Evolutionary conservation across 2,329 filamentous ascomycete genomes (phyloP).

Genomic region (Aspergillus bombycis): DNA sequence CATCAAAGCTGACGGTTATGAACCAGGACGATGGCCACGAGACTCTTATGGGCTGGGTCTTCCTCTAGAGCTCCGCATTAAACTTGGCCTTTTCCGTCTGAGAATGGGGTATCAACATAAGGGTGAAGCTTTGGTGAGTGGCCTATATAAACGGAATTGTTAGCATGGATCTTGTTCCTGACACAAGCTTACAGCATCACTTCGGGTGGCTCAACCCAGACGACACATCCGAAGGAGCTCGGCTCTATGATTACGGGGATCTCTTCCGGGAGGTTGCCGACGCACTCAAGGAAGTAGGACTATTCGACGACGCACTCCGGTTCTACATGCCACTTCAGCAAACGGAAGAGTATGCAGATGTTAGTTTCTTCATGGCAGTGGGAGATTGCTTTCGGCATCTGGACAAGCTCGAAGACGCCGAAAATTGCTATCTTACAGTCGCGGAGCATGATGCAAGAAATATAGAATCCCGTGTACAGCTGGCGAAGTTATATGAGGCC

Average conservation of each 20-base stretch:
- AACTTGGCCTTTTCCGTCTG: slow-evolving; percentile 81
- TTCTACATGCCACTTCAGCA: slow-evolving; percentile 59
- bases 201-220: slow-evolving; percentile 71
- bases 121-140: slow-evolving; percentile 73
- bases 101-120: slow-evolving; percentile 63
- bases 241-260: slow-evolving; percentile 70
- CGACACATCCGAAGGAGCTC: slow-evolving; percentile 53
- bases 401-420: slow-evolving; percentile 68
- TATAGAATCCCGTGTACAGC: slow-evolving; percentile 74
- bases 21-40: slow-evolving; percentile 55
- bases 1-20: slow-evolving; percentile 62
- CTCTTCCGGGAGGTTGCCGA: slow-evolving; percentile 75
- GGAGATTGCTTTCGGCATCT: slow-evolving; percentile 67
- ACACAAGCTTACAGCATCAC: slow-evolving; percentile 55
- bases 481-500: slow-evolving; percentile 83
- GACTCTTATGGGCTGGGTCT: slow-evolving; percentile 72
- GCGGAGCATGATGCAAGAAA: slow-evolving; percentile 72
- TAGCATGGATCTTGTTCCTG: background rate
- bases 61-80: slow-evolving; percentile 80
- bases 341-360: slow-evolving; percentile 51
- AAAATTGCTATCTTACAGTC: slow-evolving; percentile 75
- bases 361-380: slow-evolving; percentile 55
- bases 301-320: slow-evolving; percentile 59
- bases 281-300: slow-evolving; percentile 55
- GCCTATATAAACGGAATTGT: background rate